A percentile compares a stretch with the other conserved stretches of the same genome.
Conservation (phyloP, 1,284 basidiomycete genomes). For the Sporisorium exsertum region DNA sequence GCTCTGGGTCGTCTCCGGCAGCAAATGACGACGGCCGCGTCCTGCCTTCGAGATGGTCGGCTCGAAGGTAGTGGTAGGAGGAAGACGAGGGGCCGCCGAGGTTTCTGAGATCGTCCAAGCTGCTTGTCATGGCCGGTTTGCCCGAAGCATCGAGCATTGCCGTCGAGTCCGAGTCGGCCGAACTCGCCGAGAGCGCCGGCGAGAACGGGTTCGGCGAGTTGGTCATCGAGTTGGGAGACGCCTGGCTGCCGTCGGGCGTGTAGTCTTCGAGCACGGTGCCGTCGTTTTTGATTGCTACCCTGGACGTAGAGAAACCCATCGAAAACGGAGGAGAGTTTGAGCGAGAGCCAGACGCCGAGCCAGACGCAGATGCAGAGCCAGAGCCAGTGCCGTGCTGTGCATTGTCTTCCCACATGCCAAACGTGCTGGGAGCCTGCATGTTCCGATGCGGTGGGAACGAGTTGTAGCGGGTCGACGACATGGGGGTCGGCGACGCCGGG, state of each 20-base stretch:
- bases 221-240: constrained; percentile 54
- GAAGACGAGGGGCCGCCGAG: constrained; percentile 24
- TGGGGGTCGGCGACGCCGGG: constrained; percentile 9
- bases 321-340: constrained; percentile 31
- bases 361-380: constrained; percentile 30
- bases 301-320: constrained; percentile 24
- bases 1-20: constrained; percentile 31
- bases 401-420: constrained; percentile 39
- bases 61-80: constrained; percentile 27
- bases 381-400: constrained; percentile 22
- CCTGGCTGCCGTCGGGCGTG: constrained; percentile 52
- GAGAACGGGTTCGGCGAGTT: constrained; percentile 59
- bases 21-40: constrained; percentile 33
- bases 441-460: constrained; percentile 54
- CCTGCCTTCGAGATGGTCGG: constrained; percentile 32
- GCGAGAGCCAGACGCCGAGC: constrained; percentile 22
- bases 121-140: constrained; percentile 26
- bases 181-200: constrained; percentile 52
- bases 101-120: constrained; percentile 31
- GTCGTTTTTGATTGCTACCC: constrained; percentile 37
- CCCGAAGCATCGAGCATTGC: constrained; percentile 26
- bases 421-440: constrained; percentile 27
- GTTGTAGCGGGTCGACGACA: constrained; percentile 43
- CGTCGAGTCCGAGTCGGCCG: constrained; percentile 58
- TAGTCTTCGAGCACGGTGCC: constrained; percentile 53